Evolutionary conservation across 208 protist genomes (phyloP), one percentile per base, ranked within the genome.

Genomic region (Porcisia deanei): DNA sequence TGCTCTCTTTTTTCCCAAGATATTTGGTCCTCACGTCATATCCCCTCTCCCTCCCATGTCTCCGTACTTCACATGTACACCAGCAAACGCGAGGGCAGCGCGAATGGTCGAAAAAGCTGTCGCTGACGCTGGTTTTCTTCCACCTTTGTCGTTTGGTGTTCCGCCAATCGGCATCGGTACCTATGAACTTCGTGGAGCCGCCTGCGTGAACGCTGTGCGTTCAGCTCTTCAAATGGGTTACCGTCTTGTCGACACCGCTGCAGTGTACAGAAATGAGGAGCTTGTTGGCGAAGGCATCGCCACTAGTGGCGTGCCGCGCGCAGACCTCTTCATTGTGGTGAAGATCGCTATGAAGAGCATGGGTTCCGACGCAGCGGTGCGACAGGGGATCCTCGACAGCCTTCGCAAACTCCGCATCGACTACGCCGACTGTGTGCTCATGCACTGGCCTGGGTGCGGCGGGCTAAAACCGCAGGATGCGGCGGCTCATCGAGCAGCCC

Each of bases 401-500:
- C 59, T 97, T 39, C 67, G 71, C 1, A 80, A 83, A 71, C 80
- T 97, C 6, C 80, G 86, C 41, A 90, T 95, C 70, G 80, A 39
- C 12, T 96, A 95, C 78, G 89, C 88, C 8, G 91, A 97, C 65
- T 84, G 80, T 34, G 87, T 94, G 69, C 57, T 97, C 34, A 83
- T 96, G 73, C 93, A 97, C 83, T 97, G 93, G 91, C 93, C 93
- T 1, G 93, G 88, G 25, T 93, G 91, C 61, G 86, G 85, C 18
- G 90, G 90, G 3, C 71, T 84, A 45, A 75, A 85, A 73, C 83
- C 84, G 7, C 68, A 85, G 3, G 88, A 93, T 55, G 79, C 73
- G 0, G 85, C 64, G 16, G 89, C 73, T 0, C 84, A 97, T 77
- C 57, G 59, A 14, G 85, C 86, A 1, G 89, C 89, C 18, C 89